phyloP scores from a whole-genome alignment of 2,329 filamentous ascomycete species.

The Phialophora macrospora region DNA sequence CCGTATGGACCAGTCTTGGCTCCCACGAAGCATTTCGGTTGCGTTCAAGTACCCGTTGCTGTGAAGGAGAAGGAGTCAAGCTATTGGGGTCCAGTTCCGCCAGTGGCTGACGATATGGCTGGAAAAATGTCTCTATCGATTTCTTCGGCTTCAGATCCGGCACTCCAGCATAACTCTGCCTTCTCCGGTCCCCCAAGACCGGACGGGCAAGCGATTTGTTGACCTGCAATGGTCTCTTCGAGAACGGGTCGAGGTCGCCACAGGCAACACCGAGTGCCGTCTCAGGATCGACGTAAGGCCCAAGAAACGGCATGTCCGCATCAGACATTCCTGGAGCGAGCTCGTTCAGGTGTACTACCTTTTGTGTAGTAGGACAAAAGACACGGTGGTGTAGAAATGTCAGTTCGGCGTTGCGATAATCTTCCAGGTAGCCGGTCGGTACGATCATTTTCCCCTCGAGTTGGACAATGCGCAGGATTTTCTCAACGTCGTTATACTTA shows the following conservation, averaged over 20 bases:
- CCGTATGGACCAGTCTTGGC: slow-evolving; percentile 55
- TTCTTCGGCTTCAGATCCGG: slow-evolving; percentile 64
- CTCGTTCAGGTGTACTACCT: slow-evolving; percentile 76
- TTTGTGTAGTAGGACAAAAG: slow-evolving; percentile 75
- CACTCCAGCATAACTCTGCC: slow-evolving; percentile 50
- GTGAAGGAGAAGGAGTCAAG: slow-evolving; percentile 69
- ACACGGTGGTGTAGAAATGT: slow-evolving; percentile 96
- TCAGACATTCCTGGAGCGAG: slow-evolving; percentile 67
- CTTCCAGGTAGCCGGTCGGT: slow-evolving; percentile 77
- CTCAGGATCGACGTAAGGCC: slow-evolving; percentile 69
- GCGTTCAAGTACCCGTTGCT: slow-evolving; percentile 62
- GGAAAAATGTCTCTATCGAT: slow-evolving; percentile 69
- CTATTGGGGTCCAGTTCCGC: slow-evolving; percentile 71
- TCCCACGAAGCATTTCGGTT: slow-evolving; percentile 62
- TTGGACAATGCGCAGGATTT: slow-evolving; percentile 77
- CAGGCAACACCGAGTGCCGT: slow-evolving; percentile 74
- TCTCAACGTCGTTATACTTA: slow-evolving; percentile 86
- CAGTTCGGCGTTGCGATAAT: slow-evolving; percentile 83
- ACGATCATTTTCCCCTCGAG: slow-evolving; percentile 87
- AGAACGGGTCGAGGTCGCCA: slow-evolving; percentile 80
- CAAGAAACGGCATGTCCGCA: slow-evolving; percentile 80
- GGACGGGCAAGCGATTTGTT: slow-evolving; percentile 41
- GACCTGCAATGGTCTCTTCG: slow-evolving; percentile 44
- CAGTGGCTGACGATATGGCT: slow-evolving; percentile 65
- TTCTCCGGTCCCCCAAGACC: slow-evolving; percentile 45